Conservation (phyloP, 805 yeast species). For the Starmera pachycereana region DNA sequence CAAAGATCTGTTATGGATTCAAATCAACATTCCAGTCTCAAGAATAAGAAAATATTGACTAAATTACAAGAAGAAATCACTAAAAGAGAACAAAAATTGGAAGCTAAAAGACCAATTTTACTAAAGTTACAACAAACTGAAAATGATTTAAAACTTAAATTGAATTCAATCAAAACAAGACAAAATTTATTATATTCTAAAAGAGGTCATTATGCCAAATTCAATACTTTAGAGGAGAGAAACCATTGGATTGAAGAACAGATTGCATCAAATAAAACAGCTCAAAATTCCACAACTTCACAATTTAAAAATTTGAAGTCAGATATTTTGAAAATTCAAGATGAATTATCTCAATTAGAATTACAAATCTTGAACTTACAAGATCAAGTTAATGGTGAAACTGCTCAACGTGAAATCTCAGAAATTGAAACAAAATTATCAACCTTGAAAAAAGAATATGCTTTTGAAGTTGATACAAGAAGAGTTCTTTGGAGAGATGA, state of each 20-base stretch:
- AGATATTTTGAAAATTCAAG: constrained; percentile 3
- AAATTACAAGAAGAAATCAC: constrained; percentile 21
- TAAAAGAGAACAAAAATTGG: constrained; percentile 27
- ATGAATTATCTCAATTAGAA: constrained; percentile 16
- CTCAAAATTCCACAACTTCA: constrained; percentile 9
- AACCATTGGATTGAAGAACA: constrained; percentile 56
- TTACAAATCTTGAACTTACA: constrained; percentile 24
- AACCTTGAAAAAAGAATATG: constrained; percentile 29
- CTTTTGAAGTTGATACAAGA: constrained; percentile 49
- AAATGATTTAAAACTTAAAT: constrained; percentile 24
- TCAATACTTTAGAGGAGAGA: constrained; percentile 44
- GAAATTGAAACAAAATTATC: constrained; percentile 20
- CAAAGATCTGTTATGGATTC: constrained; percentile 22
- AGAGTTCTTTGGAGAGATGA: constrained; percentile 75
- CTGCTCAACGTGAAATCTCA: constrained; percentile 21
- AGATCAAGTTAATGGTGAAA: constrained; percentile 27
- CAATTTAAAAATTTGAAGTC: background rate
- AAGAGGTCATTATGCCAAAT: constrained; percentile 58
- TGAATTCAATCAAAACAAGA: constrained; percentile 33
- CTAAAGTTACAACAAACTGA: constrained; percentile 31
- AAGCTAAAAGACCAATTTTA: constrained; percentile 30
- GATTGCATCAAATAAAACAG: constrained; percentile 25
- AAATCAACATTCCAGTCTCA: constrained; percentile 15
- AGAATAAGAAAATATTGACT: constrained; percentile 14
- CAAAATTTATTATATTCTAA: constrained; percentile 60